phyloP scores from a whole-genome alignment of 2,329 filamentous ascomycete species.

The Aspergillus awamori region DNA sequence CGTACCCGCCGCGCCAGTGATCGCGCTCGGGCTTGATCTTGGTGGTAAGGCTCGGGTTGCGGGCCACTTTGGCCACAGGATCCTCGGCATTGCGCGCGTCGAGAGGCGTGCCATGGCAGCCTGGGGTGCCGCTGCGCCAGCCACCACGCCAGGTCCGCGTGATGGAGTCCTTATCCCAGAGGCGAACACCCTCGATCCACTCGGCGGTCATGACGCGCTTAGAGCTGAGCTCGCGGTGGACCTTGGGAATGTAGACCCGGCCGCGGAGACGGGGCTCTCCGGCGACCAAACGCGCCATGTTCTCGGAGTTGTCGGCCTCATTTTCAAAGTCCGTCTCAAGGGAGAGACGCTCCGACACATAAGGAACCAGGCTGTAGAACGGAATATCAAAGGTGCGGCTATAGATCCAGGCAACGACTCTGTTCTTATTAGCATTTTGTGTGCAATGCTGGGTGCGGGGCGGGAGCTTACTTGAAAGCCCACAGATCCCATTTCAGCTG shows the following conservation, averaged over 20 bases:
- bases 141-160: constrained; percentile 77
- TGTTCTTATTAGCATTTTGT: constrained; percentile 37
- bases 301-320: constrained; percentile 84
- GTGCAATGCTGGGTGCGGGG: background rate
- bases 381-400: constrained; percentile 91
- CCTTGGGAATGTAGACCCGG: constrained; percentile 83
- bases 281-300: constrained; percentile 76
- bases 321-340: constrained; percentile 94
- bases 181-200: constrained; percentile 92
- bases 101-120: constrained; percentile 69
- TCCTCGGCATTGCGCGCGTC: constrained; percentile 54
- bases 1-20: constrained; percentile 72
- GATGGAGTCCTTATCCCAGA: constrained; percentile 89
- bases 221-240: constrained; percentile 81
- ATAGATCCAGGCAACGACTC: constrained; percentile 79
- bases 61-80: constrained; percentile 35
- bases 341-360: constrained; percentile 86
- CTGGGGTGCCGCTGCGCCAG: constrained; percentile 74
- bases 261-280: constrained; percentile 74
- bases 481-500: constrained; percentile 95
- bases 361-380: constrained; percentile 85
- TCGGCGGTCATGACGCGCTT: constrained; percentile 88
- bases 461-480: constrained; percentile 74
- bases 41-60: constrained; percentile 35
- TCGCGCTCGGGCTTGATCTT: constrained; percentile 78